phyloP scores from a whole-genome alignment of 2,329 filamentous ascomycete species.

The Dactylella cylindrospora region DNA sequence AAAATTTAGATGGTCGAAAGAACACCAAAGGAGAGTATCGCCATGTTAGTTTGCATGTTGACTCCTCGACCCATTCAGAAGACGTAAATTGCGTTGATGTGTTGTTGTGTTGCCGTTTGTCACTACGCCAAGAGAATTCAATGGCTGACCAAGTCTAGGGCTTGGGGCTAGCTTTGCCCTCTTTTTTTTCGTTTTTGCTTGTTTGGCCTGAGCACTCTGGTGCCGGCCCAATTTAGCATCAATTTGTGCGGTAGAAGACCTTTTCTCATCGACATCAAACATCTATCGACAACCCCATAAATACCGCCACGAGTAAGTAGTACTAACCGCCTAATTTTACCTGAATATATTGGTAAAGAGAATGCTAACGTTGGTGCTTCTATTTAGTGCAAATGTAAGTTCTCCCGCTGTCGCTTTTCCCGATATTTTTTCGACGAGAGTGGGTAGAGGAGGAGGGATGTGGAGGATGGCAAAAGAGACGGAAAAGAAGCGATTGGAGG shows the following conservation, averaged over 20 bases:
- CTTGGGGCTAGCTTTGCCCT: conserved; percentile 41
- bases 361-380: conserved; percentile 56
- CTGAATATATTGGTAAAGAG: conserved; percentile 5
- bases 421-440: conserved; percentile 8
- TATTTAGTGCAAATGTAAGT: conserved; percentile 85
- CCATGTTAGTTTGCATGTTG: too few species aligned
- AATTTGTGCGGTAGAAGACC: conserved; percentile 29
- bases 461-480: neutral
- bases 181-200: conserved; percentile 41
- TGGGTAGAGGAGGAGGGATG: conserved; percentile 2
- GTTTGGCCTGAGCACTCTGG: conserved; percentile 2
- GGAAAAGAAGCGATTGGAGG: conserved; percentile 4
- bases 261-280: conserved; percentile 45
- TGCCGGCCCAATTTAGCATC: conserved; percentile 27
- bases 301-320: conserved; percentile 48
- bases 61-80: too few species aligned
- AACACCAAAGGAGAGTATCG: too few species aligned
- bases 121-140: conserved; percentile 3
- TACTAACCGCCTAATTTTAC: conserved; percentile 11
- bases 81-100: conserved; percentile 5
- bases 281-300: conserved; percentile 44
- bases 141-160: conserved; percentile 15
- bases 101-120: conserved; percentile 36
- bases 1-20: too few species aligned
- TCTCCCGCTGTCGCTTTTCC: conserved; percentile 47